phyloP scores from a whole-genome alignment of 345 rosid species.

The Arabidopsis arenosa region DNA sequence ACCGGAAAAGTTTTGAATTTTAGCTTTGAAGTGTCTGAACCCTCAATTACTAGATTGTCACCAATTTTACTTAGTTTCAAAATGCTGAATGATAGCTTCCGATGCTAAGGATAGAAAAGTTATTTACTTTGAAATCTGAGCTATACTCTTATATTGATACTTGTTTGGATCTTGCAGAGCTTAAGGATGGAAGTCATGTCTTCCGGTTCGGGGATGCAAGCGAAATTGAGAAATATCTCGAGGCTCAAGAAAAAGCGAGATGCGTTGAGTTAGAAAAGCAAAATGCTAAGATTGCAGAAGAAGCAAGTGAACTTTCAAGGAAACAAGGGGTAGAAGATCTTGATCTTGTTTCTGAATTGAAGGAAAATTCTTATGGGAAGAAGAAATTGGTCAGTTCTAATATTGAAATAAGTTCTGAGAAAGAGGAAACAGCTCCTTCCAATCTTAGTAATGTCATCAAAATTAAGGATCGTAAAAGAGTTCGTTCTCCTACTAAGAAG shows the following conservation, averaged over 20 bases:
- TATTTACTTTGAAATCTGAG: neutral
- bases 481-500: conserved; percentile 37
- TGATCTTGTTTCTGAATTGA: conserved; percentile 17
- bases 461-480: conserved; percentile 36
- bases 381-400: neutral
- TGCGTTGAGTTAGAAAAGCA: conserved; percentile 21
- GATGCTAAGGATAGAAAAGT: neutral
- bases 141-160: neutral
- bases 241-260: conserved; percentile 36
- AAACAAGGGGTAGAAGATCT: conserved; percentile 18
- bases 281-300: conserved; percentile 11
- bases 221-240: conserved; percentile 44
- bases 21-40: conserved; percentile 15
- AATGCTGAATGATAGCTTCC: neutral
- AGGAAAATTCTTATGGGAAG: conserved; percentile 16
- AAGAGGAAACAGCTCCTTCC: conserved; percentile 31
- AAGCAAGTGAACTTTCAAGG: conserved; percentile 28
- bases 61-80: neutral
- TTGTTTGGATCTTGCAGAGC: conserved; percentile 50
- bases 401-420: conserved; percentile 5
- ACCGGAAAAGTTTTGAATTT: neutral
- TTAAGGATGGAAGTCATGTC: conserved; percentile 63
- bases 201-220: conserved; percentile 62
- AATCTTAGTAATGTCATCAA: conserved; percentile 25
- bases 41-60: neutral